A percentile compares a stretch with the other conserved stretches of the same genome.
phyloP scores from a whole-genome alignment of 2,329 filamentous ascomycete genomes.

The Fusarium domesticum region DNA sequence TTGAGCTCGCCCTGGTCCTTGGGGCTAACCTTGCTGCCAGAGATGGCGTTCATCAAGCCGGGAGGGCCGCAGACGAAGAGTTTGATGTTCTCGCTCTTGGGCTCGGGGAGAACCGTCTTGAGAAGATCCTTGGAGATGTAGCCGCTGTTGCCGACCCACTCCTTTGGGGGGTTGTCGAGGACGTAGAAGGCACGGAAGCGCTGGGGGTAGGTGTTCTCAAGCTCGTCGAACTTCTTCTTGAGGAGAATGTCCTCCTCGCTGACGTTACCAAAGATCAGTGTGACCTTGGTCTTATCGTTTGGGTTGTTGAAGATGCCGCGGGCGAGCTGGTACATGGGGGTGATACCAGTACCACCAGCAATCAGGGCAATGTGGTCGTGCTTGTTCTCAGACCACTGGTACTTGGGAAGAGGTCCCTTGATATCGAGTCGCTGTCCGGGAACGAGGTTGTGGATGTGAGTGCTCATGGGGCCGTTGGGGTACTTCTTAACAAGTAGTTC shows the following conservation, averaged over 20 bases:
- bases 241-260: conserved; percentile 87
- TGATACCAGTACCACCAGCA: conserved; percentile 95
- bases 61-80: conserved; percentile 94
- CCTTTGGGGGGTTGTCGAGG: conserved; percentile 77
- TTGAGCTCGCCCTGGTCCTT: conserved; percentile 87
- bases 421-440: conserved; percentile 81
- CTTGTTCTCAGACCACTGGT: conserved; percentile 86
- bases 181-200: conserved; percentile 95
- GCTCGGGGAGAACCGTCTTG: conserved; percentile 91
- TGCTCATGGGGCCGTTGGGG: conserved; percentile 85
- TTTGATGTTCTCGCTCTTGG: conserved; percentile 90
- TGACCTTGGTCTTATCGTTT: conserved; percentile 95
- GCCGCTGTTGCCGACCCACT: conserved; percentile 74
- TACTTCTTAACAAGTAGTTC: conserved; percentile 94
- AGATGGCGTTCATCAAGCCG: conserved; percentile 88
- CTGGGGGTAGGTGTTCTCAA: conserved; percentile 94
- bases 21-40: conserved; percentile 86
- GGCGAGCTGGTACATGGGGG: conserved; percentile 94
- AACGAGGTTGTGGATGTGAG: conserved; percentile 78
- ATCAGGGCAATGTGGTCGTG: conserved; percentile 84
- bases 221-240: conserved; percentile 75
- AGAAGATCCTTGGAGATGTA: conserved; percentile 86
- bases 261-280: conserved; percentile 89
- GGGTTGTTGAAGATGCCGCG: conserved; percentile 95
- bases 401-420: conserved; percentile 96